phyloP scores from a whole-genome alignment of 495 filamentous ascomycete genomes.

The Tirmania nivea region DNA sequence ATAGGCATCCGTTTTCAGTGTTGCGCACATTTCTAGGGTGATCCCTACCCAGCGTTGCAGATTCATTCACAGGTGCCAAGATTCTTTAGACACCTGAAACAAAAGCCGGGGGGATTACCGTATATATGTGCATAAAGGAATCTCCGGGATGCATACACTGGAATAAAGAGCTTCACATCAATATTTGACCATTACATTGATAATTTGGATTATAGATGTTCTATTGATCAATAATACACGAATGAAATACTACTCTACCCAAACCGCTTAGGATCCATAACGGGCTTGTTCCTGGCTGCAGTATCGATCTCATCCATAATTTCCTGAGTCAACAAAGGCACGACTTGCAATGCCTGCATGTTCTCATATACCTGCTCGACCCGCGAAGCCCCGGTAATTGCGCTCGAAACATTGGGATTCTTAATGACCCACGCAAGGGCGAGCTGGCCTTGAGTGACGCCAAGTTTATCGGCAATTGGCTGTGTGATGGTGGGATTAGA shows the following conservation, averaged over 20 bases:
- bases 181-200: background rate
- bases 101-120: too few relatives aligned
- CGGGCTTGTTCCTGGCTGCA: conserved; percentile 41
- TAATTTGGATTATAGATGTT: background rate
- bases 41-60: too few relatives aligned
- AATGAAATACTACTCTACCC: background rate
- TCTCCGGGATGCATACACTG: too few relatives aligned
- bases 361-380: conserved; percentile 55
- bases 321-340: conserved; percentile 42
- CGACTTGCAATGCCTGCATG: conserved; percentile 36
- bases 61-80: too few relatives aligned
- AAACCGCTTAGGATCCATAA: conserved; percentile 10
- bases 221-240: too few relatives aligned
- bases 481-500: conserved; percentile 23
- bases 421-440: conserved; percentile 62
- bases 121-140: too few relatives aligned
- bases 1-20: too few relatives aligned
- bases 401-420: conserved; percentile 49
- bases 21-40: too few relatives aligned
- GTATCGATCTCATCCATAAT: conserved; percentile 49
- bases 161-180: background rate
- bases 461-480: conserved; percentile 46
- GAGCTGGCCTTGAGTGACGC: conserved; percentile 40
- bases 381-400: conserved; percentile 56
- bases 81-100: too few relatives aligned